These are phyloP conservation scores for Mycena rosella DNA, from an alignment of 768 basidiomycete species.

Conservation along the genomic window DNA sequence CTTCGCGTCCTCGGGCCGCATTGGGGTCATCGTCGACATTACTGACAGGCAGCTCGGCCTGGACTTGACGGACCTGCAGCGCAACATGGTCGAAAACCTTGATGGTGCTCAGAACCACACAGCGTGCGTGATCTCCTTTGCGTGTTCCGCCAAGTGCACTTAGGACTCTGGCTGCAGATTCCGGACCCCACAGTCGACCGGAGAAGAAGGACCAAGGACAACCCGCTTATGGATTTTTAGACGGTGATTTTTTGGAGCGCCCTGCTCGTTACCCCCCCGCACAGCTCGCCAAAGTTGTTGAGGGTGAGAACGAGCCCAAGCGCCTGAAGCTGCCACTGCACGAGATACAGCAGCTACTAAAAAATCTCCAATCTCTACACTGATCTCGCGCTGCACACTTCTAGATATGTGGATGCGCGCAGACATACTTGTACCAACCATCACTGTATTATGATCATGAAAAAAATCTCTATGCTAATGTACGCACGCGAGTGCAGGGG, in stretches of 20 bases:
- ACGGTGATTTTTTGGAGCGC: slow-evolving; percentile 87
- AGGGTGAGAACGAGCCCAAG: slow-evolving; percentile 72
- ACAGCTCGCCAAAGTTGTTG: slow-evolving; percentile 65
- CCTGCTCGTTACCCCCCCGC: slow-evolving; percentile 62
- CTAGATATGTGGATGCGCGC: not conserved
- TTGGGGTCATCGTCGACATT: slow-evolving; percentile 79
- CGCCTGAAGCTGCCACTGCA: slow-evolving; percentile 58
- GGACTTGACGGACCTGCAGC: slow-evolving; percentile 76
- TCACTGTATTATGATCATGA: slow-evolving; percentile 25
- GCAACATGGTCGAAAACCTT: slow-evolving; percentile 75
- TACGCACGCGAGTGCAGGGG: slow-evolving; percentile 11
- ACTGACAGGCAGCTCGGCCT: slow-evolving; percentile 62
- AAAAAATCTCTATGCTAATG: slow-evolving; percentile 28
- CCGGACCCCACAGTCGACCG: slow-evolving; percentile 72
- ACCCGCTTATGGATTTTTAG: slow-evolving; percentile 78
- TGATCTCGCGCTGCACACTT: slow-evolving; percentile 35
- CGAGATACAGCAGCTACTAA: slow-evolving; percentile 57
- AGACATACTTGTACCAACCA: not conserved
- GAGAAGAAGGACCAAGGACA: slow-evolving; percentile 74
- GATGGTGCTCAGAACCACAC: slow-evolving; percentile 68
- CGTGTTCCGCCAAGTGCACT: slow-evolving; percentile 17
- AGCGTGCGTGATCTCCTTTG: slow-evolving; percentile 56
- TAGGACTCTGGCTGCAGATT: slow-evolving; percentile 58
- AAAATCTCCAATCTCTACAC: slow-evolving; percentile 58
- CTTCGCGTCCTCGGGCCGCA: slow-evolving; percentile 83